Evolutionary conservation across 1,139 yeast species (phyloP), one percentile per base, ranked within the genome.

Genomic region (Suhomyces panamericanus): DNA sequence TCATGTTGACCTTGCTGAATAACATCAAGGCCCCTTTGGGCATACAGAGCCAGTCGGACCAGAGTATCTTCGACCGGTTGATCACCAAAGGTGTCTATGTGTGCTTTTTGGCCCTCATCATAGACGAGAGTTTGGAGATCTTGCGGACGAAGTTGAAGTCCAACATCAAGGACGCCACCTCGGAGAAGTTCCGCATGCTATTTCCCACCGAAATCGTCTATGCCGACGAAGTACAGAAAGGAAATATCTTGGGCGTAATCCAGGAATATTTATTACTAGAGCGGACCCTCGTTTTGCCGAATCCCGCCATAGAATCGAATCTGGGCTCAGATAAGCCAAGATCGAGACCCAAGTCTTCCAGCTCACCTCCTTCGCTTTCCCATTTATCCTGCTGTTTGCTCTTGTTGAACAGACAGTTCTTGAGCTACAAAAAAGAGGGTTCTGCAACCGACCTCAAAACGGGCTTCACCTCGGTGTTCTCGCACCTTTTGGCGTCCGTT

Each of bases 81-180:
- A 49, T 51, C 8, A 39, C 62, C 9, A 62, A 59, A 39, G 71
- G 73, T 0, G 49, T 67, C 1, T 70, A 62, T 46, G 46, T 70
- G 35, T 56, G 65, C 30, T 62, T 72, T 61, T 50, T 71, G 15
- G 59, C 64, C 1, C 44, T 72, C 14, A 57, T 71, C 1, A 55
- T 70, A 3, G 72, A 69, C 36, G 75, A 70, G 36, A 49, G 68
- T 4, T 53, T 69, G 27, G 63, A 59, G 13, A 44, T 57, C 5
- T 52, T 70, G 14, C 46, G 67, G 40, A 46, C 40, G 35, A 50
- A 50, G n/a, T 40, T 57, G 11, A 51, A 43, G 15, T 30, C 46
- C n/a, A 54, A 46, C 12, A 24, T 48, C 6, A 44, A 46, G 7
- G 53, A 54, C 37, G 52, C 52, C 11, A 33, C 47, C 5, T 43